Conservation (phyloP, 148 eudicot genomes). For the Persicaria tinctoria region DNA sequence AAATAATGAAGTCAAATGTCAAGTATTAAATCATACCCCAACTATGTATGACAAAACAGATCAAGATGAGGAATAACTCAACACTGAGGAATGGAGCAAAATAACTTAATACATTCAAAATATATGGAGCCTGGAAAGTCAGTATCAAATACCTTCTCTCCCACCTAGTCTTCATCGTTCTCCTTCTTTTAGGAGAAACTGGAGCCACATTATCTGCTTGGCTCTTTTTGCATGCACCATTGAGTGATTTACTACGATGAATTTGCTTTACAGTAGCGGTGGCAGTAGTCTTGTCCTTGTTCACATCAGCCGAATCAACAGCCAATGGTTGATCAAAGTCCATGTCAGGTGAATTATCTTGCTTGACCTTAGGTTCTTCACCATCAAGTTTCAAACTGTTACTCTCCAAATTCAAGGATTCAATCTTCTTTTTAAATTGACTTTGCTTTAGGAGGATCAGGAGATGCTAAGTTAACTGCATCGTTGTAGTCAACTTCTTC, state of each 20-base stretch:
- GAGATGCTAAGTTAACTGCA: constrained; percentile 78
- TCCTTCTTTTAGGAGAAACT: constrained; percentile 69
- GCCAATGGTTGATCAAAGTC: constrained; percentile 21
- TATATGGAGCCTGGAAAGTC: no score
- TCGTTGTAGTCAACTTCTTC: constrained; percentile 68
- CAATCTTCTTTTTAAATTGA: constrained; percentile 28
- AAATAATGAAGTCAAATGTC: no score
- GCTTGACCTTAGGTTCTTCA: constrained; percentile 34
- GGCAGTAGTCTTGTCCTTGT: constrained; percentile 24
- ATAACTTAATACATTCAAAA: no score
- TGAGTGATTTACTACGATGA: no score
- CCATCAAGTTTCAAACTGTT: constrained; percentile 27
- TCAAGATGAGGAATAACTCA: neutral
- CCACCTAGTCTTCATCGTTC: constrained; percentile 90
- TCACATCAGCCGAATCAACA: constrained; percentile 25
- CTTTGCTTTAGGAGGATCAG: constrained; percentile 59
- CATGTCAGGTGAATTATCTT: constrained; percentile 27
- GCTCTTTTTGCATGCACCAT: constrained; percentile 14
- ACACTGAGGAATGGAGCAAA: no score
- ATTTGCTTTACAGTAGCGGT: constrained; percentile 24
- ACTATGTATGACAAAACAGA: neutral
- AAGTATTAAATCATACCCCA: neutral
- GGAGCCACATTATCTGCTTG: constrained; percentile 34
- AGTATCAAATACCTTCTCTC: constrained; percentile 64
- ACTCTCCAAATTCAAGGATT: constrained; percentile 24